These are phyloP conservation scores for Auricularia sp. DNA, from an alignment of 768 basidiomycete genomes.

Conservation along the genomic window DNA sequence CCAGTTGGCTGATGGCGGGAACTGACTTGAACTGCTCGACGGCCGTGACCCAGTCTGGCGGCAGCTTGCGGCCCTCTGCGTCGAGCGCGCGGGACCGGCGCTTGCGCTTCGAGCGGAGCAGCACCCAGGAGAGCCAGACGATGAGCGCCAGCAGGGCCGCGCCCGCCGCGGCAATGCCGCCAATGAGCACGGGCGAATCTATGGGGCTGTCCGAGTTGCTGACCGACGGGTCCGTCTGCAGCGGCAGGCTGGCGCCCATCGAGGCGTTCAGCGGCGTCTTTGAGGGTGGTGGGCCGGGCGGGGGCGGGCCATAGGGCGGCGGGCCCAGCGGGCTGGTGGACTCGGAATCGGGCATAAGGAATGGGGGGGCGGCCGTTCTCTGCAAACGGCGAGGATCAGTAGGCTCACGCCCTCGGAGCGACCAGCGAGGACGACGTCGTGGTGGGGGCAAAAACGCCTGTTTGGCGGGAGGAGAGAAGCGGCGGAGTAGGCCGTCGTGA, in stretches of 20 bases:
- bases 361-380: too few relatives aligned
- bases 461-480: too few relatives aligned
- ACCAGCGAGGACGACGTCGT: not conserved
- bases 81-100: conserved; percentile 7
- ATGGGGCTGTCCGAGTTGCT: not conserved
- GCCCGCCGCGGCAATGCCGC: conserved; percentile 40
- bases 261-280: too few relatives aligned
- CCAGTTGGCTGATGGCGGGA: not conserved
- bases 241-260: not conserved
- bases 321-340: too few relatives aligned
- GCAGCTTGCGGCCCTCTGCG: not conserved
- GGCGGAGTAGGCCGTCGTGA: too few relatives aligned
- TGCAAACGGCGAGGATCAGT: too few relatives aligned
- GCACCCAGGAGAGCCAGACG: conserved; percentile 35
- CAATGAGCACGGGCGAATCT: conserved; percentile 31
- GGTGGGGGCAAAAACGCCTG: not conserved
- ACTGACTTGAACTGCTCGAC: not conserved
- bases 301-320: too few relatives aligned
- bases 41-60: not conserved
- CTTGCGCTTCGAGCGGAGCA: conserved; percentile 30
- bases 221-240: not conserved
- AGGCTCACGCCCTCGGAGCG: not conserved
- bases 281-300: too few relatives aligned
- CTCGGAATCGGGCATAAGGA: too few relatives aligned
- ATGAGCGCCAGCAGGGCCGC: conserved; percentile 29